Evolutionary conservation across 306 rosid species (phyloP).

Genomic region (Sechiopsis laciniata): DNA sequence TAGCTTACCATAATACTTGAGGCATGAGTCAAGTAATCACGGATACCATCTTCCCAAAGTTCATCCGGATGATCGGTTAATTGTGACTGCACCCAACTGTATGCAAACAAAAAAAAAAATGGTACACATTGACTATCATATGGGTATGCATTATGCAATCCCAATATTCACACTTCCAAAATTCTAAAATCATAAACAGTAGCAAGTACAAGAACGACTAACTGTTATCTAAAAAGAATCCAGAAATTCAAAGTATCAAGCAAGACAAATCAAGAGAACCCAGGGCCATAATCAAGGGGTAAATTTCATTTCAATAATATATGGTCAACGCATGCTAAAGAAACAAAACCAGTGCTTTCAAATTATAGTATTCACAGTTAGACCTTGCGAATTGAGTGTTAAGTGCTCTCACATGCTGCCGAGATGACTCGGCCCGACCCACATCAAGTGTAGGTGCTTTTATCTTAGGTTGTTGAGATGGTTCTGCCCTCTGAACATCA

Average conservation of each 20-base stretch:
- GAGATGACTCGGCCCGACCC: constrained; percentile 71
- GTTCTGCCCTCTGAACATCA: constrained; percentile 69
- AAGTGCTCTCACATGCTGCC: constrained; percentile 98
- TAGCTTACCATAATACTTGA: constrained; percentile 82
- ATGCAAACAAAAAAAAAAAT: constrained; percentile 16
- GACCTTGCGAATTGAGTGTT: constrained; percentile 97
- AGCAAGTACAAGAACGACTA: not conserved
- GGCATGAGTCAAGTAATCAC: constrained; percentile 79
- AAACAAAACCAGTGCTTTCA: not conserved
- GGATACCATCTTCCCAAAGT: constrained; percentile 95
- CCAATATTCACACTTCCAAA: constrained; percentile 6
- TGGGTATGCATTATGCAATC: not conserved
- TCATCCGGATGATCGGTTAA: constrained; percentile 89
- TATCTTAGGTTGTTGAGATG: constrained; percentile 45
- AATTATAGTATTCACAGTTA: constrained; percentile 27
- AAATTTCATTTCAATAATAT: not conserved
- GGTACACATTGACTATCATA: constrained; percentile 8
- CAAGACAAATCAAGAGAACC: not conserved
- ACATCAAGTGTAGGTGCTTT: constrained; percentile 47
- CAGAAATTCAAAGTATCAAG: not conserved
- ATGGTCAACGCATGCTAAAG: constrained; percentile 2
- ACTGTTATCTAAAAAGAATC: not conserved
- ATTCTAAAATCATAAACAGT: constrained; percentile 2
- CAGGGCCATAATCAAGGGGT: not conserved
- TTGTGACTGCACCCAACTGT: constrained; percentile 94